A percentile compares a stretch with the other conserved stretches of the same genome.
Evolutionary conservation across 164 flowering plant species (phyloP).

Genomic region (Magnolia changhungtana): DNA sequence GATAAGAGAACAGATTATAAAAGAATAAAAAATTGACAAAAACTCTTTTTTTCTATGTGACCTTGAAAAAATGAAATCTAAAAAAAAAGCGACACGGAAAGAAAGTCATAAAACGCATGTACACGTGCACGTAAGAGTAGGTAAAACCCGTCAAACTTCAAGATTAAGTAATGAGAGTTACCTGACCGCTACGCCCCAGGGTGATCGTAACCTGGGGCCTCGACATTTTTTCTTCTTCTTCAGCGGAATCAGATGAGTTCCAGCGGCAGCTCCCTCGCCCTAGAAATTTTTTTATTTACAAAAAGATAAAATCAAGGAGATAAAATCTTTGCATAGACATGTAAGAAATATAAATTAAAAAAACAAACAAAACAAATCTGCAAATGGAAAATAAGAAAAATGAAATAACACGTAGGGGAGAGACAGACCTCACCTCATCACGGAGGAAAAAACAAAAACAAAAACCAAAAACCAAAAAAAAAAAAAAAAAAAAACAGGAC

Average conservation of each 20-base stretch:
- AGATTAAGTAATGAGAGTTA: slow-evolving; percentile 14
- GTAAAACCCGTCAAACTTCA: neutral
- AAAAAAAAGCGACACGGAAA: neutral
- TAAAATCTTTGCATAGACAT: neutral
- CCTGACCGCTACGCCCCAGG: slow-evolving; percentile 72
- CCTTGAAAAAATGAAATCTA: neutral
- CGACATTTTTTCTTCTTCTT: slow-evolving; percentile 33
- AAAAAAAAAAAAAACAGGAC: neutral
- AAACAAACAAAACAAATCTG: neutral
- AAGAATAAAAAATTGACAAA: too few relatives aligned
- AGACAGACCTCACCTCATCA: neutral
- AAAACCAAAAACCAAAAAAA: too few relatives aligned
- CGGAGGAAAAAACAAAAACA: neutral
- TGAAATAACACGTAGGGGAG: neutral
- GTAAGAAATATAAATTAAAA: neutral
- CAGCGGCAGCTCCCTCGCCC: neutral
- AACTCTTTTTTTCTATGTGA: neutral
- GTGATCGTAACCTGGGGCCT: slow-evolving; percentile 64
- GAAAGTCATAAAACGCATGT: neutral
- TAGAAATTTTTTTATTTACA: too few relatives aligned
- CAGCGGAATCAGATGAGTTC: slow-evolving; percentile 19
- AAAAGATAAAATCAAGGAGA: neutral
- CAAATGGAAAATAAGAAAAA: neutral
- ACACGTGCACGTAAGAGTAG: neutral
- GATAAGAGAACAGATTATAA: neutral